phyloP scores from a whole-genome alignment of 768 basidiomycete genomes.

The Naganishia friedmannii region DNA sequence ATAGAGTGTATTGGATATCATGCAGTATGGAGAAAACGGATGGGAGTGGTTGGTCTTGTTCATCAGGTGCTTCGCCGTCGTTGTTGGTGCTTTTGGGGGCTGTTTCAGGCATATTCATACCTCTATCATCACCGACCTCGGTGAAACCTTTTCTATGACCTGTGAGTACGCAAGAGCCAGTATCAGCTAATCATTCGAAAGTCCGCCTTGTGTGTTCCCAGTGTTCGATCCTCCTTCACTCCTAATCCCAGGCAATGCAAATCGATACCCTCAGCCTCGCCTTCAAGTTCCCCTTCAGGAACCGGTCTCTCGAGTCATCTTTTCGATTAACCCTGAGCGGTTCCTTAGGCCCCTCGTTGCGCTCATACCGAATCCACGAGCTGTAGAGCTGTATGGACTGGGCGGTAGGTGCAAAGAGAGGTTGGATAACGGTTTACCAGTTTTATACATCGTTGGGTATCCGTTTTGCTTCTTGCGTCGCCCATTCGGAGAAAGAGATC shows the following conservation, averaged over 20 bases:
- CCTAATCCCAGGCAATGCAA: neutral
- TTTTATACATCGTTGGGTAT: slow-evolving; percentile 23
- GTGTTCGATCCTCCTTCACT: too few species aligned
- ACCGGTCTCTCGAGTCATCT: neutral
- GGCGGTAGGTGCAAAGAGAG: neutral
- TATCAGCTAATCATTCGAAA: neutral
- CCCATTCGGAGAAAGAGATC: too few species aligned
- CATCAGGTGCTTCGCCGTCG: neutral
- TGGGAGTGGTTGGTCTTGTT: neutral
- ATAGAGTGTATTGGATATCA: slow-evolving; percentile 1
- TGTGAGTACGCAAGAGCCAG: neutral
- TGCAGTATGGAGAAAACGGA: slow-evolving; percentile 10
- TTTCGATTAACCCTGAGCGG: neutral
- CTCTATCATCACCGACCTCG: neutral
- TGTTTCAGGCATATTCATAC: neutral
- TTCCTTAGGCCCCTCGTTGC: neutral
- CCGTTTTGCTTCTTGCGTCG: too few species aligned
- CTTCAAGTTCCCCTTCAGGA: slow-evolving; percentile 24
- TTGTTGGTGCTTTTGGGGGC: neutral
- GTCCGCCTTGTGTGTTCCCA: neutral
- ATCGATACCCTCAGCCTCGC: slow-evolving; percentile 22
- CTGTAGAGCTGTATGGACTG: neutral
- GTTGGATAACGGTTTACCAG: slow-evolving; percentile 24
- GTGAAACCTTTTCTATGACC: neutral
- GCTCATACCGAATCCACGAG: neutral